Conservation (phyloP, 257 asterid species). For the Ehretia macrophylla region DNA sequence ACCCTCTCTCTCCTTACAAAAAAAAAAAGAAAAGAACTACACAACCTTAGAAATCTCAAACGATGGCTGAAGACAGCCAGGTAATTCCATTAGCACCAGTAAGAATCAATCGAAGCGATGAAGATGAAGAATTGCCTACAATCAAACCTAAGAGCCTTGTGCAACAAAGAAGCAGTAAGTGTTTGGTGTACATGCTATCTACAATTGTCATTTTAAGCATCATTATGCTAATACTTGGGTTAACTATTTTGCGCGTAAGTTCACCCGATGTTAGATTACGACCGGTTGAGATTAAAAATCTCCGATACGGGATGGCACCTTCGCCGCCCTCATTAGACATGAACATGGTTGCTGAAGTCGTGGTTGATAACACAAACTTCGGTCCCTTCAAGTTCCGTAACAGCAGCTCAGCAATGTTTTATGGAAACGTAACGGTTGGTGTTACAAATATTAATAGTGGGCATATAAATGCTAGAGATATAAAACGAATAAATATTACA, state of each 20-base stretch:
- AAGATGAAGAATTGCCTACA: not conserved
- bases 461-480: constrained; percentile 21
- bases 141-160: not conserved
- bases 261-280: constrained; percentile 30
- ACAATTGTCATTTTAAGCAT: constrained; percentile 29
- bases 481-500: constrained; percentile 19
- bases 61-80: constrained; percentile 23
- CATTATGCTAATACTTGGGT: constrained; percentile 31
- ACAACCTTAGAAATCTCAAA: not conserved
- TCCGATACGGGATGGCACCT: not conserved
- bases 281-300: constrained; percentile 17
- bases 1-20: not conserved
- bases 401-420: constrained; percentile 23
- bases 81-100: constrained; percentile 27
- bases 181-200: constrained; percentile 32
- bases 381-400: constrained; percentile 36
- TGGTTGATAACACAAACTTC: constrained; percentile 34
- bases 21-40: not conserved
- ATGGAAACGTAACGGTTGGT: constrained; percentile 37
- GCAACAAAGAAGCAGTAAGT: constrained; percentile 27
- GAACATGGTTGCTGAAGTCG: constrained; percentile 25
- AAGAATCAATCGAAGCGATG: constrained; percentile 7
- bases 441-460: constrained; percentile 14
- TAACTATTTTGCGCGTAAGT: constrained; percentile 30
- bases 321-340: constrained; percentile 22